Evolutionary conservation across 345 rosid genomes (phyloP).

Genomic region (Corchorus olitorius): DNA sequence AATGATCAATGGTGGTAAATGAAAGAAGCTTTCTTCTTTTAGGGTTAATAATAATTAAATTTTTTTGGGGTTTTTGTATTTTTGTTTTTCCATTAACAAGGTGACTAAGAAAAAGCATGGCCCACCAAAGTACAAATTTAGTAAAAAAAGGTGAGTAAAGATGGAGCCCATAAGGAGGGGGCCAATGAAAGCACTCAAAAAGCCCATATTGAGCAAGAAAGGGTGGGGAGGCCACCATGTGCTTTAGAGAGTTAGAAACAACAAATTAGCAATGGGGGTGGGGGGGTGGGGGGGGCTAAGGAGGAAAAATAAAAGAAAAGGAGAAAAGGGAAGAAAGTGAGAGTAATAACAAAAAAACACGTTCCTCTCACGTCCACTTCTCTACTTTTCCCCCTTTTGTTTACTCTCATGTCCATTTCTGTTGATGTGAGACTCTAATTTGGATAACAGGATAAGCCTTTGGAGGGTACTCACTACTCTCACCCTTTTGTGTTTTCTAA

Average conservation of each 20-base stretch:
- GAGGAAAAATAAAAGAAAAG: too few species aligned
- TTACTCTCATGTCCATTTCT: conserved; percentile 29
- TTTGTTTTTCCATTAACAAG: neutral
- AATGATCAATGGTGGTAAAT: neutral
- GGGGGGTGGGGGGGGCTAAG: neutral
- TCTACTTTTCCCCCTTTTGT: neutral
- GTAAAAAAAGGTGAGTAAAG: neutral
- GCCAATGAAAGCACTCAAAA: conserved; percentile 32
- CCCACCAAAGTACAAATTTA: neutral
- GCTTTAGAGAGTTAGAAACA: conserved; percentile 14
- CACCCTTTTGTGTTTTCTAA: conserved; percentile 17
- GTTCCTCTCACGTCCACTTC: conserved; percentile 29
- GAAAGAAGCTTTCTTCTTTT: too few species aligned
- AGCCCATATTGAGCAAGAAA: conserved; percentile 27
- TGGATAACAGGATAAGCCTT: conserved; percentile 35
- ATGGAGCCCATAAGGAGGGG: conserved; percentile 25
- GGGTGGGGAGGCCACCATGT: conserved; percentile 31
- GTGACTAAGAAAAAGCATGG: neutral
- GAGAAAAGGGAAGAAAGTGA: neutral
- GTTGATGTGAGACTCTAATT: conserved; percentile 19
- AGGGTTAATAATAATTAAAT: too few species aligned
- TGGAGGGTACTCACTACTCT: neutral
- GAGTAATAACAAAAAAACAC: conserved; percentile 7
- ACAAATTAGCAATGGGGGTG: conserved; percentile 7
- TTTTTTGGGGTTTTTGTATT: too few species aligned